Evolutionary conservation across 352 stramenopile species (phyloP).

Genomic region (Phytophthora cactorum): DNA sequence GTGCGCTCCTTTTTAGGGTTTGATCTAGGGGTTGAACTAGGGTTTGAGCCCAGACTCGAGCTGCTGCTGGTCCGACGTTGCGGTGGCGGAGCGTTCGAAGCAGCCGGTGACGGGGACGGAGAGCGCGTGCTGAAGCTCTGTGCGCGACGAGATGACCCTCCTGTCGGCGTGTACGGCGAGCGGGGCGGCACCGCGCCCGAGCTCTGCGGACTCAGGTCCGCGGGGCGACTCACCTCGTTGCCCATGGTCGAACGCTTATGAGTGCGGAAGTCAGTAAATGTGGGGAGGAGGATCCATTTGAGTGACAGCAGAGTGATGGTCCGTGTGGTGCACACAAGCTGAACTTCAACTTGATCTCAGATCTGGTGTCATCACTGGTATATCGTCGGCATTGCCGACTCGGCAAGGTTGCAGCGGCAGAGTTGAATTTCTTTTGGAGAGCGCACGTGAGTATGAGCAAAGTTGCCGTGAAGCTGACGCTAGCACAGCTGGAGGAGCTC

Average conservation of each 20-base stretch:
- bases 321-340: conserved; percentile 9
- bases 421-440: conserved; percentile 5
- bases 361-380: conserved; percentile 17
- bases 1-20: conserved; percentile 53
- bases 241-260: conserved; percentile 43
- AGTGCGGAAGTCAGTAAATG: conserved; percentile 20
- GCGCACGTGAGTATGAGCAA: conserved; percentile 6
- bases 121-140: conserved; percentile 53
- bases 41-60: conserved; percentile 14
- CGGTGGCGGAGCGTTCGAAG: not conserved
- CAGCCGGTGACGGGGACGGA: conserved; percentile 17
- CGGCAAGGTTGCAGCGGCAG: conserved; percentile 9
- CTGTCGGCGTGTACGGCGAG: conserved; percentile 40
- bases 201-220: conserved; percentile 32
- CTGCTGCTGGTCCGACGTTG: conserved; percentile 30
- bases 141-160: conserved; percentile 29
- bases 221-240: conserved; percentile 61
- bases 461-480: conserved; percentile 2
- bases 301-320: conserved; percentile 25
- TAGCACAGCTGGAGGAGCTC: conserved; percentile 15
- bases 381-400: not conserved
- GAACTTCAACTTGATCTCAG: conserved; percentile 22
- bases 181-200: conserved; percentile 31
- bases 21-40: conserved; percentile 13
- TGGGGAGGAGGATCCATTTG: not conserved